Base-by-base conservation (phyloP, 305 asterid genomes). In the Ajuga reptans region DNA sequence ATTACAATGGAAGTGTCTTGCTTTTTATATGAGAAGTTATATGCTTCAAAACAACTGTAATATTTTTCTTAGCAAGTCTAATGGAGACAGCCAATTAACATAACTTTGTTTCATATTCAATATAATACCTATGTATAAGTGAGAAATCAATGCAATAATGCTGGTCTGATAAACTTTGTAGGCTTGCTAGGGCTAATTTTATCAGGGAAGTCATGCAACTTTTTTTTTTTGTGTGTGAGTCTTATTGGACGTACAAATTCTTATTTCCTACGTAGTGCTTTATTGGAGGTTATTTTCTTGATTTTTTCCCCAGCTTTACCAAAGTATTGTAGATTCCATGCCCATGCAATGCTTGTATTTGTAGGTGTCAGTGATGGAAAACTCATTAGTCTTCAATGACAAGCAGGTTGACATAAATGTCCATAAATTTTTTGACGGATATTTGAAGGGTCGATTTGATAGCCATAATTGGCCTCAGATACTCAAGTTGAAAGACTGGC, bases 401-500 rank as follows among this genome's bases (percentile, higher is more conserved):
- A 49, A 74, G 75, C 92, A 92, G 98, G 90, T 80, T 66, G 89
- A 87, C 31, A 83, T 88, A 68, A 87, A 84, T 73, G 68, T 83
- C 52, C 87, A 78, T 76, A 58, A 87, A 58, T 92, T 90, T 71
- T 92, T 92, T 73, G 78, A 57, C 17, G 96, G 97, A 45, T 92
- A 90, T 80, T 52, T 71, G 55, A 70, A 77, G 9, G 89, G 91
- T 62, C 82, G 66, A 34, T 71, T 39, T 15, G 86, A 83, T 60
- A 1, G 3, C 12, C 0, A 37, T 0, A 66, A 57, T 4, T 90
- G 96, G 97, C 98, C 97, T 50, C 75, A 74, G 75, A 81, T 90
- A 70, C 79, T 92, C 24, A 88, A 90, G 84, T 79, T 92, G 80
- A 84, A 90, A 78, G 96, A 90, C 72, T 92, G 98, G 98, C 97